Evolutionary conservation across 257 asterid genomes (phyloP), one percentile per base, ranked within the genome.

Genomic region (Jacaranda mimosifolia): DNA sequence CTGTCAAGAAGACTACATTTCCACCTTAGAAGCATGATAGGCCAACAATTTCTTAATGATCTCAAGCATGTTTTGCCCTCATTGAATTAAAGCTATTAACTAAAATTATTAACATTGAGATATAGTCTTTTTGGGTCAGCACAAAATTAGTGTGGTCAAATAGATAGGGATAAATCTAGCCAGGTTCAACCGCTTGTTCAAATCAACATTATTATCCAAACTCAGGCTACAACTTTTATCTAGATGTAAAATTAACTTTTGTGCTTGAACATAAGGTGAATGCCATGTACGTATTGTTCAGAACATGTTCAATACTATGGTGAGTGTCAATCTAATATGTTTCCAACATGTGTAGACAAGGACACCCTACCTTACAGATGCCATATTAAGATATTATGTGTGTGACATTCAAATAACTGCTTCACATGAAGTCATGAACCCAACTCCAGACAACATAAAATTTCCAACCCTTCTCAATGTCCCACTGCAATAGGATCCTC

Each of bases 71-170:
- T 15, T 63, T 62, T 36, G 43, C 32, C 74, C 51, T 26, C 77
- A 19, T 66, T 55, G 63, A 78, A 70, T 19, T 78, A 78, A 32
- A 46, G 60, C 45, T 39, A 78, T 63, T 18, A 14, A 48, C 40
- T 10, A 63, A 62, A 17, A 36, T 52, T 19, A 39, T 19, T 9
- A 59, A 11, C 5, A n/a, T 52, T 43, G 59, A 76, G 26, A 68
- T 55, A 17, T 35, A 26, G 15, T 46, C 39, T 32, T 68, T 45
- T 39, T 36, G 43, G 15, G 12, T 68, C 48, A 57, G 32, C 70
- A 43, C 13, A 56, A 76, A 45, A 56, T n/a, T 52, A 76, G 42
- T 40, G 11, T 62, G 2, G 68, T 17, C 32, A 57, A 63, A 13
- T 26, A 39, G 35, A 52, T 15, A 60, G 45, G 78, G 43, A 73